Conservation (phyloP, 495 filamentous ascomycete species). For the Cudoniella acicularis region DNA sequence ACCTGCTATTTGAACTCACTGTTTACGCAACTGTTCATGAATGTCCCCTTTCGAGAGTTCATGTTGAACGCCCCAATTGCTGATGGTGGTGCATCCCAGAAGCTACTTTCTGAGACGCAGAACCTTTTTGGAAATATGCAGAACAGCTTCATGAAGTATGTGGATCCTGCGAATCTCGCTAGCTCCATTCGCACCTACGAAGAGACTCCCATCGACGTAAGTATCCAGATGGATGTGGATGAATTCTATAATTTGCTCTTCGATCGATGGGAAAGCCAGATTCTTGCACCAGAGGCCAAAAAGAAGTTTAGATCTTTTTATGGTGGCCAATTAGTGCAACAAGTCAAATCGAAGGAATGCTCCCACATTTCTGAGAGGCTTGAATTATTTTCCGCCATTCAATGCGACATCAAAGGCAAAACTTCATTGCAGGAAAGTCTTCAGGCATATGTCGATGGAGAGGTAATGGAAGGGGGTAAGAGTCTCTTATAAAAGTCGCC, state of each 20-base stretch:
- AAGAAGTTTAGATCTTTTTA: constrained; percentile 79
- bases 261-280: constrained; percentile 84
- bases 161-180: constrained; percentile 72
- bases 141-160: constrained; percentile 64
- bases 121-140: constrained; percentile 84
- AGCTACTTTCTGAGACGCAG: constrained; percentile 71
- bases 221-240: constrained; percentile 94
- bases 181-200: constrained; percentile 78
- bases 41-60: constrained; percentile 80
- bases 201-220: constrained; percentile 77
- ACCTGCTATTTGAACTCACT: constrained; percentile 98
- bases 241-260: constrained; percentile 95
- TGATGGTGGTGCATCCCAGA: constrained; percentile 55
- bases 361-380: constrained; percentile 85
- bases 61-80: constrained; percentile 61
- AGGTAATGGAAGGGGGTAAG: constrained; percentile 90
- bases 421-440: constrained; percentile 78
- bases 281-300: constrained; percentile 63
- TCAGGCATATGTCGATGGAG: constrained; percentile 89
- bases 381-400: constrained; percentile 92
- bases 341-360: constrained; percentile 94
- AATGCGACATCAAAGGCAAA: constrained; percentile 97
- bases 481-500: constrained; percentile 7
- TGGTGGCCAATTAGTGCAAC: constrained; percentile 87
- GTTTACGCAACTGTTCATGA: constrained; percentile 96